Percentiles rank a stretch among this genome's conserved stretches.
Conservation (phyloP, 2,329 filamentous ascomycete species). For the Onygenales sp. region DNA sequence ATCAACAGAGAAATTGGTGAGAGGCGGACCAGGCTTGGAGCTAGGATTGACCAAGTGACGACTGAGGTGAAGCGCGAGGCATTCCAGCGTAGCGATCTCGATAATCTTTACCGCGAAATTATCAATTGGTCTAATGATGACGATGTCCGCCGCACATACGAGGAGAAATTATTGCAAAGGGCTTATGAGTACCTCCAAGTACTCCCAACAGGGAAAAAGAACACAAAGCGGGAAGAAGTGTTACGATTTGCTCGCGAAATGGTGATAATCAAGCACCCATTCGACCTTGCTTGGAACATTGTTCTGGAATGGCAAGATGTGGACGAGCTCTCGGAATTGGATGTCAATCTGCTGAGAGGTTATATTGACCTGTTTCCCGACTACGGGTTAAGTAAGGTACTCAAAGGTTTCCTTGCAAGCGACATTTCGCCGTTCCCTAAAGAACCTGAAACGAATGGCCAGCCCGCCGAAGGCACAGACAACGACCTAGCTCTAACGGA, state of each 20-base stretch:
- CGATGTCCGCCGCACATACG: conserved; percentile 69
- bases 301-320: conserved; percentile 81
- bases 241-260: conserved; percentile 75
- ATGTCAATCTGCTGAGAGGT: conserved; percentile 65
- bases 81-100: conserved; percentile 64
- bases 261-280: conserved; percentile 92
- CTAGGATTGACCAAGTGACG: conserved; percentile 73
- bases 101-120: conserved; percentile 67
- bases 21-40: conserved; percentile 76
- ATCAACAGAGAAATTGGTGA: conserved; percentile 88
- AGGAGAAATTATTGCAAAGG: conserved; percentile 79
- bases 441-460: conserved; percentile 36
- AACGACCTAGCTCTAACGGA: conserved; percentile 16
- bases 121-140: conserved; percentile 90
- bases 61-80: conserved; percentile 81
- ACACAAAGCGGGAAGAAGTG: conserved; percentile 60
- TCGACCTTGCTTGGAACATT: conserved; percentile 82
- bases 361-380: conserved; percentile 80
- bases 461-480: conserved; percentile 41
- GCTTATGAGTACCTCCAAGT: conserved; percentile 69
- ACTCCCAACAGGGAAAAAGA: conserved; percentile 58
- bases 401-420: conserved; percentile 74
- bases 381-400: conserved; percentile 68
- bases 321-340: conserved; percentile 64
- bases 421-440: conserved; percentile 71